Evolutionary conservation across 257 asterid genomes (phyloP).

Genomic region (Anisodus acutangulus): DNA sequence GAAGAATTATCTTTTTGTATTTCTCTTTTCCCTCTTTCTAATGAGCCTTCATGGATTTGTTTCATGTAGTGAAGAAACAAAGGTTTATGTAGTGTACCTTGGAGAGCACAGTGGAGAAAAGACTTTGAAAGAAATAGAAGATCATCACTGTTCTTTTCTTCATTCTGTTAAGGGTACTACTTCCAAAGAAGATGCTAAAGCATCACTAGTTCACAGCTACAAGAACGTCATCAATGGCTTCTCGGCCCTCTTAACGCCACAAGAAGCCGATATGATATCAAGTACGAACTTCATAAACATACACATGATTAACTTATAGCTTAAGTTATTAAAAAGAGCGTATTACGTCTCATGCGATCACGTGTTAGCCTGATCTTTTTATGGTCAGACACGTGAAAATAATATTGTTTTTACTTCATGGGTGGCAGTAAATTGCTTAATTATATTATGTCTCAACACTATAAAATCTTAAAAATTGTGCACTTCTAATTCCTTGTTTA

Average conservation of each 20-base stretch:
- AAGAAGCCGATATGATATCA: constrained; percentile 52
- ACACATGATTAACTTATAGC: background rate
- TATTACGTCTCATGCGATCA: background rate
- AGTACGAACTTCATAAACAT: constrained; percentile 26
- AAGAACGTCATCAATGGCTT: constrained; percentile 58
- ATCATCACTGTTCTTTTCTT: constrained; percentile 43
- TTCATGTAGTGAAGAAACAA: background rate
- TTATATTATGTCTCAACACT: too few species aligned
- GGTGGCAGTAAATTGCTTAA: too few species aligned
- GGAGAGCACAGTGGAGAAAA: constrained; percentile 50
- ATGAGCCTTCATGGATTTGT: background rate
- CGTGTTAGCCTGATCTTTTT: background rate
- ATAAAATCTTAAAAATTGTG: too few species aligned
- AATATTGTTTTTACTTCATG: too few species aligned
- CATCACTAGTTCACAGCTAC: constrained; percentile 50
- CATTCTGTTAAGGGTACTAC: constrained; percentile 38
- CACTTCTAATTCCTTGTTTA: too few species aligned
- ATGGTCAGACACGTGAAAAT: background rate
- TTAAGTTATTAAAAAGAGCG: too few species aligned
- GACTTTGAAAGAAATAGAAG: constrained; percentile 44
- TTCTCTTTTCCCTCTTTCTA: background rate
- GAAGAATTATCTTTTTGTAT: background rate
- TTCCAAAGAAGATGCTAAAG: constrained; percentile 47
- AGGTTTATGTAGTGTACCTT: constrained; percentile 53
- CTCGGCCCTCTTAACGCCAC: constrained; percentile 55